Conservation (phyloP, 75 land plant genomes). For the Chamaecyparis obtusa region DNA sequence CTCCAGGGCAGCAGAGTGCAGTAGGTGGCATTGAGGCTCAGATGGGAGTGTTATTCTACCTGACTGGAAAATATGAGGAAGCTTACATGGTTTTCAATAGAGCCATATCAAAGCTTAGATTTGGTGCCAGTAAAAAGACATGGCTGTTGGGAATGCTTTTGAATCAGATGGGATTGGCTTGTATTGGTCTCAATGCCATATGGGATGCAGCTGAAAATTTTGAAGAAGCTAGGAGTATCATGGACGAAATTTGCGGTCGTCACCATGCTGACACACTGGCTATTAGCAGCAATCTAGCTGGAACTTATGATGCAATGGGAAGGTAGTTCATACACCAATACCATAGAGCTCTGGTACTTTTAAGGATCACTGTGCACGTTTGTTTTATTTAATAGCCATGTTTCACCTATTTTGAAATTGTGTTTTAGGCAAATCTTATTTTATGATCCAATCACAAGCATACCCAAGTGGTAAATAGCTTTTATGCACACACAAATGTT, state of each 20-base stretch:
- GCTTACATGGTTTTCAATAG: slow-evolving; percentile 23
- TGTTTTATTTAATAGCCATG: not conserved
- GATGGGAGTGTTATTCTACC: slow-evolving; percentile 34
- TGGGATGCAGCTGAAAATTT: slow-evolving; percentile 31
- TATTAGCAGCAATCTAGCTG: slow-evolving; percentile 39
- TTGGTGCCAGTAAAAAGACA: slow-evolving; percentile 14
- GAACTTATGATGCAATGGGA: slow-evolving; percentile 40
- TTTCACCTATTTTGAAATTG: not conserved
- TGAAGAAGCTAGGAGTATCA: slow-evolving; percentile 27
- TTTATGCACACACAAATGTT: not conserved
- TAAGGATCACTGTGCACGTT: not conserved
- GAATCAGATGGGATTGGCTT: slow-evolving; percentile 40
- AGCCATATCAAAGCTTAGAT: slow-evolving; percentile 25
- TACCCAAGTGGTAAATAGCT: not conserved
- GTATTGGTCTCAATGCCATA: slow-evolving; percentile 35
- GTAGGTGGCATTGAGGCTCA: slow-evolving; percentile 45
- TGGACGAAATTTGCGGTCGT: slow-evolving; percentile 33
- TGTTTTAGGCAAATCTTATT: not conserved
- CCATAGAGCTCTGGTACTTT: not conserved
- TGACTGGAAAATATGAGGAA: slow-evolving; percentile 23
- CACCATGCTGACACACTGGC: slow-evolving; percentile 38
- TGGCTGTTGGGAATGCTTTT: slow-evolving; percentile 25
- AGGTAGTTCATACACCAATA: slow-evolving; percentile 20
- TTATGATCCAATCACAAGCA: not conserved
- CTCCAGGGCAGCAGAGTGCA: slow-evolving; percentile 36